Evolutionary conservation across 2,329 filamentous ascomycete genomes (phyloP).

Genomic region (Ploettnerulaceae sp.): DNA sequence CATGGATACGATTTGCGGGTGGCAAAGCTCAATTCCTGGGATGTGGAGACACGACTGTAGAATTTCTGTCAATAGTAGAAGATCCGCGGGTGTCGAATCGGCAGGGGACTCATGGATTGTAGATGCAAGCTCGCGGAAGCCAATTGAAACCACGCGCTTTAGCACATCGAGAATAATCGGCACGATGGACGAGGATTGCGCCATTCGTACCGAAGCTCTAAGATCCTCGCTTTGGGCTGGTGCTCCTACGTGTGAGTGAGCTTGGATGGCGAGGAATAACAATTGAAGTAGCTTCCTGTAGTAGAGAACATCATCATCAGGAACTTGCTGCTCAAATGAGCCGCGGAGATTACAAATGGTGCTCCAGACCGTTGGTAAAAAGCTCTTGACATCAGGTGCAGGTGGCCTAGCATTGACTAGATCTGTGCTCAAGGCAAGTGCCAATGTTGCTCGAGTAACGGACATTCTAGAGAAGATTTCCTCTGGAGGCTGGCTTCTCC

Average conservation of each 20-base stretch:
- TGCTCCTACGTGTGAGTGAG: slow-evolving; percentile 42
- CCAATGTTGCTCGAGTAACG: slow-evolving; percentile 71
- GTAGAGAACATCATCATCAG: slow-evolving; percentile 57
- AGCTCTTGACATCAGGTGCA: slow-evolving; percentile 45
- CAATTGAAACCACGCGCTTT: slow-evolving; percentile 71
- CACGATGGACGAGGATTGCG: slow-evolving; percentile 34
- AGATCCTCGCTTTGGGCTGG: slow-evolving; percentile 24
- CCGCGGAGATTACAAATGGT: slow-evolving; percentile 49
- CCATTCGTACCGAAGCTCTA: slow-evolving; percentile 20
- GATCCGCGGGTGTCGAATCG: slow-evolving; percentile 68
- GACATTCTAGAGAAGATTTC: slow-evolving; percentile 77
- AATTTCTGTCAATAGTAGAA: slow-evolving; percentile 82
- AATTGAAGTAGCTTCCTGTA: slow-evolving; percentile 81
- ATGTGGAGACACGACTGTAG: slow-evolving; percentile 79
- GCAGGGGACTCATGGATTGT: slow-evolving; percentile 72
- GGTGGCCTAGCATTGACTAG: slow-evolving; percentile 55
- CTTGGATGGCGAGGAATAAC: slow-evolving; percentile 75
- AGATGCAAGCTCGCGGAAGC: slow-evolving; percentile 75
- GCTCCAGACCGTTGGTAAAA: slow-evolving; percentile 57
- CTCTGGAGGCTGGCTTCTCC: slow-evolving; percentile 65
- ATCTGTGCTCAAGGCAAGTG: slow-evolving; percentile 76
- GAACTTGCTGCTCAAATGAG: slow-evolving; percentile 56
- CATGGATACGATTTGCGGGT: slow-evolving; percentile 65
- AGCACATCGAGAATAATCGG: slow-evolving; percentile 62
- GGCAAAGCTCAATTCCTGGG: slow-evolving; percentile 67